Conservation (phyloP, 2,329 filamentous ascomycete genomes). For the Fusarium gaditjirri region DNA sequence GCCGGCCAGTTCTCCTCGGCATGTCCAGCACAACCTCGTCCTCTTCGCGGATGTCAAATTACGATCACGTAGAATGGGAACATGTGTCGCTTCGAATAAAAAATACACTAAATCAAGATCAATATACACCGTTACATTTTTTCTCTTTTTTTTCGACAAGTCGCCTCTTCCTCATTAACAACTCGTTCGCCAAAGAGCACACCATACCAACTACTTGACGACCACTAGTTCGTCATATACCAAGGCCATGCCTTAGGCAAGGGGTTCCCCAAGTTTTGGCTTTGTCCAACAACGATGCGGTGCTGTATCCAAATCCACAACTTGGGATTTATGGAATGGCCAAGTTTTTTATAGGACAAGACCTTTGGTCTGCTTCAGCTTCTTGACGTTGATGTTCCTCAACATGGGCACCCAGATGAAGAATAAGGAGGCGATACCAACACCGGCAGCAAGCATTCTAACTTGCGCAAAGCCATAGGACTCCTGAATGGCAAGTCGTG, state of each 20-base stretch:
- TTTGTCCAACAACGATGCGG: background rate
- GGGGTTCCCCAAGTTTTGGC: background rate
- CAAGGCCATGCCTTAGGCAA: background rate
- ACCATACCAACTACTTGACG: background rate
- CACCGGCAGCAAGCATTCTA: conserved; percentile 52
- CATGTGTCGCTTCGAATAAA: background rate
- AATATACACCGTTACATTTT: background rate
- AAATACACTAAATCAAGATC: background rate
- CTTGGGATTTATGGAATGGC: background rate
- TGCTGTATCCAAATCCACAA: background rate
- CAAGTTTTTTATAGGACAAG: conserved; percentile 39
- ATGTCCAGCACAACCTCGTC: background rate
- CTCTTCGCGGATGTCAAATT: background rate
- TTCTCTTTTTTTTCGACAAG: background rate
- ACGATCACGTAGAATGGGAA: background rate
- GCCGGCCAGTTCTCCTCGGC: background rate
- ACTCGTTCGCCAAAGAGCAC: background rate
- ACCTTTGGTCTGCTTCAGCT: conserved; percentile 48
- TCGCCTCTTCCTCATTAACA: background rate
- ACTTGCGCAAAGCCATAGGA: conserved; percentile 61
- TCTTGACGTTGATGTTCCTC: conserved; percentile 46
- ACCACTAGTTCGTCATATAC: background rate
- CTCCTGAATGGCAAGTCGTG: conserved; percentile 55
- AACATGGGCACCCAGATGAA: conserved; percentile 46
- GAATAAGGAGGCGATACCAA: conserved; percentile 43